These are phyloP conservation scores for Betula pendula DNA, from an alignment of 306 rosid species.

Conservation along the genomic window DNA sequence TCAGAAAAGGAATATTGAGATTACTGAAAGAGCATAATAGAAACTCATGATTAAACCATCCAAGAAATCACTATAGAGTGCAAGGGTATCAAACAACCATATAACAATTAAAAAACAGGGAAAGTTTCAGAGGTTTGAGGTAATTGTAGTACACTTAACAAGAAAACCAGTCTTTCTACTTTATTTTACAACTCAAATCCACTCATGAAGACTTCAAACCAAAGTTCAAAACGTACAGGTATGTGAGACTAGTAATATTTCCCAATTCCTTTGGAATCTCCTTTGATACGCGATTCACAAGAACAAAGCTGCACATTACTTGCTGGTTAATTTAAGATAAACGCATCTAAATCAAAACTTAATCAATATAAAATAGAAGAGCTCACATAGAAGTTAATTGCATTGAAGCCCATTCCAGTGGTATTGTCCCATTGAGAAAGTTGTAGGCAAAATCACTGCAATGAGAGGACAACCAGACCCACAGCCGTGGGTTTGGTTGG, in stretches of 20 bases:
- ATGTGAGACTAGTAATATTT: slow-evolving; percentile 54
- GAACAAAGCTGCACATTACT: slow-evolving; percentile 63
- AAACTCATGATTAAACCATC: neutral
- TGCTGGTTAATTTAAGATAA: slow-evolving; percentile 30
- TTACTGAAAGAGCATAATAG: too few species aligned
- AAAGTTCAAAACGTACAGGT: slow-evolving; percentile 53
- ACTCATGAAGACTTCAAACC: slow-evolving; percentile 19
- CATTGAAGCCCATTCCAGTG: too few species aligned
- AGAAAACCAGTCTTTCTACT: neutral
- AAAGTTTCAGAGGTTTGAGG: neutral
- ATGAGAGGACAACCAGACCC: neutral
- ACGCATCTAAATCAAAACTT: slow-evolving; percentile 26
- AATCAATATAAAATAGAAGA: too few species aligned
- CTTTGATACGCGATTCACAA: slow-evolving; percentile 79
- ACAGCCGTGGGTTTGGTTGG: too few species aligned
- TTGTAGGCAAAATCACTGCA: slow-evolving; percentile 71
- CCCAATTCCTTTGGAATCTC: too few species aligned
- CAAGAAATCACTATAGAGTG: neutral
- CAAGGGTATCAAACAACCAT: neutral
- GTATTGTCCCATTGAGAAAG: too few species aligned
- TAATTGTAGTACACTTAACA: neutral
- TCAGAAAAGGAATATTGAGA: too few species aligned
- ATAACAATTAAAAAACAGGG: neutral
- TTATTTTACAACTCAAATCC: slow-evolving; percentile 2
- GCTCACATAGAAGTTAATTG: too few species aligned